phyloP scores from a whole-genome alignment of 1,284 basidiomycete species.

The Wolfiporia cocos region DNA sequence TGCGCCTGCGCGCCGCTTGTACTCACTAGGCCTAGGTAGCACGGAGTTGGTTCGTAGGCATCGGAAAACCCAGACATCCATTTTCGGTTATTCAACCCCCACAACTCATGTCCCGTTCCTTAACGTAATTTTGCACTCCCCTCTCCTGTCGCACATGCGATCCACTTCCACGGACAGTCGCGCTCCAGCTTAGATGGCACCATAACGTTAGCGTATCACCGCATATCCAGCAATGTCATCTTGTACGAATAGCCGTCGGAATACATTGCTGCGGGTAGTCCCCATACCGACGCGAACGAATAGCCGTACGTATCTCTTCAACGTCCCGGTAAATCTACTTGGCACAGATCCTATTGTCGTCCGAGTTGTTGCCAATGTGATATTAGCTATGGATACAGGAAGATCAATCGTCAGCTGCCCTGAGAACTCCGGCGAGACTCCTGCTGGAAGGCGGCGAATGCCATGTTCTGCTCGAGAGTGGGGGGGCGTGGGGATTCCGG shows the following conservation, averaged over 20 bases:
- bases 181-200: slow-evolving; percentile 16
- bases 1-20: slow-evolving; percentile 4
- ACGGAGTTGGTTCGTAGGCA: slow-evolving; percentile 7
- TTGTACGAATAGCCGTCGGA: slow-evolving; percentile 21
- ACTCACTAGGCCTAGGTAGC: slow-evolving; percentile 4
- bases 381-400: slow-evolving; percentile 4
- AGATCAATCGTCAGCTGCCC: background rate
- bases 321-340: too few relatives aligned
- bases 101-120: slow-evolving; percentile 12
- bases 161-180: slow-evolving; percentile 17
- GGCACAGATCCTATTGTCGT: too few relatives aligned
- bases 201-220: slow-evolving; percentile 19
- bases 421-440: slow-evolving; percentile 14
- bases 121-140: slow-evolving; percentile 15
- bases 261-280: slow-evolving; percentile 23
- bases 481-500: slow-evolving; percentile 46
- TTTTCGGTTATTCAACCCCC: slow-evolving; percentile 1
- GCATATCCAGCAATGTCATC: slow-evolving; percentile 19
- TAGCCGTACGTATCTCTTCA: too few relatives aligned
- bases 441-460: slow-evolving; percentile 62
- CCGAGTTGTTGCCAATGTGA: too few relatives aligned
- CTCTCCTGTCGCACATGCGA: slow-evolving; percentile 9
- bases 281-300: too few relatives aligned
- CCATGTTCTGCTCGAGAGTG: slow-evolving; percentile 77
- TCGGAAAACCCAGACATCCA: slow-evolving; percentile 5